phyloP scores from a whole-genome alignment of 345 rosid genomes.

The Mallotus nudiflorus region DNA sequence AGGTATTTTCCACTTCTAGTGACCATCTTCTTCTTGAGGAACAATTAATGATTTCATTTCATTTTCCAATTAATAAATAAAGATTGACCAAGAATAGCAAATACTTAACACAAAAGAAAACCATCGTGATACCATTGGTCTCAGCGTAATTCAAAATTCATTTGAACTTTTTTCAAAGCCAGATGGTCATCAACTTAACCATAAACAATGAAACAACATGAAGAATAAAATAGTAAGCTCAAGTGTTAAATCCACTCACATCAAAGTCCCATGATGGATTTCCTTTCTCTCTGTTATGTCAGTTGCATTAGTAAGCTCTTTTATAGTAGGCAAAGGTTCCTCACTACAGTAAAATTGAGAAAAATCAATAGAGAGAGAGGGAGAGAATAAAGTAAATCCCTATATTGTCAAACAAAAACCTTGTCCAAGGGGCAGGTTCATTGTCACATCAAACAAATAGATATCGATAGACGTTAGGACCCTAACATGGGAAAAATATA shows the following conservation, averaged over 20 bases:
- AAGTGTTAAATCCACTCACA: slow-evolving; percentile 35
- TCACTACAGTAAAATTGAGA: slow-evolving; percentile 37
- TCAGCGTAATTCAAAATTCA: background rate
- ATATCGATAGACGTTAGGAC: slow-evolving; percentile 59
- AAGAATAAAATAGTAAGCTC: slow-evolving; percentile 9
- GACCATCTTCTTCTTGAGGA: slow-evolving; percentile 41
- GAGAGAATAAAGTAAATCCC: background rate
- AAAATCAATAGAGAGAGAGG: background rate
- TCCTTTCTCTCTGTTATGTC: slow-evolving; percentile 57
- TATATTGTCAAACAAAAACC: slow-evolving; percentile 40
- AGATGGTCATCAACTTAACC: background rate
- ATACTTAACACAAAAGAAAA: no score
- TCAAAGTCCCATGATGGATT: slow-evolving; percentile 69
- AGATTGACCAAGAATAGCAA: background rate
- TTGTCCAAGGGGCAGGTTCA: slow-evolving; percentile 75
- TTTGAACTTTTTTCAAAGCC: background rate
- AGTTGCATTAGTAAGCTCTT: slow-evolving; percentile 47
- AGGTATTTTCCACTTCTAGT: slow-evolving; percentile 66
- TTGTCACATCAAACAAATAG: slow-evolving; percentile 78
- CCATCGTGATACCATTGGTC: no score
- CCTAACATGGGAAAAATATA: slow-evolving; percentile 37
- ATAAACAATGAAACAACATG: background rate
- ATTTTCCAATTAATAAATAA: background rate
- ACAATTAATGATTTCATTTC: background rate
- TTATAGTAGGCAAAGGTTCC: slow-evolving; percentile 53